Percentiles rank a stretch among this genome's conserved stretches.
Conservation (phyloP, 2,329 filamentous ascomycete species). For the Colletotrichum incanum region DNA sequence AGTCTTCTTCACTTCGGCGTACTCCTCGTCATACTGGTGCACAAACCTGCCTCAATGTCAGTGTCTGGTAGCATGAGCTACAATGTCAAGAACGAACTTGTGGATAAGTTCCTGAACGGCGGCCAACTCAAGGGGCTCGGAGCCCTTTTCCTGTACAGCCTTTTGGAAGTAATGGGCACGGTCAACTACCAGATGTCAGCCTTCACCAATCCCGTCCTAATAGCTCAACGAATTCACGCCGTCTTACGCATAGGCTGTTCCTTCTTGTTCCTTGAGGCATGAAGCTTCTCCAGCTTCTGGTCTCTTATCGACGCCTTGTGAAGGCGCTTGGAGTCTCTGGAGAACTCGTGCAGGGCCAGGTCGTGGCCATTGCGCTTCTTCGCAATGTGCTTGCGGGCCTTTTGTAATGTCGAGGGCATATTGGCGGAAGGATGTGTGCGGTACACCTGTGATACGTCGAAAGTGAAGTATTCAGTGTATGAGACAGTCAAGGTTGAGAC, state of each 20-base stretch:
- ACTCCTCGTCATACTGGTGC: constrained; percentile 80
- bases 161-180: constrained; percentile 78
- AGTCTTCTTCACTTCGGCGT: constrained; percentile 75
- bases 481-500: constrained; percentile 13
- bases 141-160: constrained; percentile 67
- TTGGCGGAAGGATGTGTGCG: constrained; percentile 45
- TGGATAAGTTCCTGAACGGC: constrained; percentile 75
- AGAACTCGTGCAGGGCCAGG: constrained; percentile 87
- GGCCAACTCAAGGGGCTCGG: constrained; percentile 66
- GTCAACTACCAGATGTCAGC: constrained; percentile 49
- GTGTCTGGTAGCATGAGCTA: constrained; percentile 1
- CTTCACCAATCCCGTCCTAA: neutral
- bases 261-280: constrained; percentile 78
- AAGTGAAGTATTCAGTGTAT: constrained; percentile 13
- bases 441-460: neutral
- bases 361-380: constrained; percentile 87
- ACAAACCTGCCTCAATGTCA: constrained; percentile 69
- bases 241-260: constrained; percentile 80
- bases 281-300: constrained; percentile 83
- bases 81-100: constrained; percentile 62
- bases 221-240: neutral
- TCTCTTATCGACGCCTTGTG: constrained; percentile 86
- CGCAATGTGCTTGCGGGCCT: constrained; percentile 89
- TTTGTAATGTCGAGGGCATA: constrained; percentile 85
- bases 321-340: constrained; percentile 86